A percentile compares a stretch with the other conserved stretches of the same genome.
Conservation (phyloP, 495 filamentous ascomycete species). For the Xylaria longipes region DNA sequence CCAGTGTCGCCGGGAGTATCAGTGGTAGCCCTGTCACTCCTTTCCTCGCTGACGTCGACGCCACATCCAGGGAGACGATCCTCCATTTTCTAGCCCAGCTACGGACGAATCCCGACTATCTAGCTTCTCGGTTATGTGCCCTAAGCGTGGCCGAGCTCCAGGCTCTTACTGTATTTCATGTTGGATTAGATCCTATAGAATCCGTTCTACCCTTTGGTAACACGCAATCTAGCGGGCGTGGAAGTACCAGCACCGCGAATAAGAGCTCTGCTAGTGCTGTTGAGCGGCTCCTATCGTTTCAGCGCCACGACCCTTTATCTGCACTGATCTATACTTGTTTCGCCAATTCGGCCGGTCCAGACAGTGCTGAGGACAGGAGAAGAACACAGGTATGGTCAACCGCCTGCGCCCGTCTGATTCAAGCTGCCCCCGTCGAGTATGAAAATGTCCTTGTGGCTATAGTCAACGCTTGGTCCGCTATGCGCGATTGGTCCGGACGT, state of each 20-base stretch:
- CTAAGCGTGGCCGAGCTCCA: constrained; percentile 76
- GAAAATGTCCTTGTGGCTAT: constrained; percentile 73
- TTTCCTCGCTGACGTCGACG: constrained; percentile 82
- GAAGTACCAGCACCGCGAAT: constrained; percentile 49
- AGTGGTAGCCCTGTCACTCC: constrained; percentile 62
- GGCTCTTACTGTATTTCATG: constrained; percentile 74
- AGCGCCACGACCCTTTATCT: constrained; percentile 86
- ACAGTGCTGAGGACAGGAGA: constrained; percentile 74
- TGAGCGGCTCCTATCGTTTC: constrained; percentile 78
- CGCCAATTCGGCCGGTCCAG: constrained; percentile 80
- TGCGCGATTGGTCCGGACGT: constrained; percentile 87
- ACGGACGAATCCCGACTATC: constrained; percentile 82
- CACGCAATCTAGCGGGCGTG: constrained; percentile 63
- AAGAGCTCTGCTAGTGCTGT: constrained; percentile 62
- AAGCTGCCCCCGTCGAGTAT: constrained; percentile 48
- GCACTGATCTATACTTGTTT: constrained; percentile 87
- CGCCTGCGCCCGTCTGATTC: constrained; percentile 80
- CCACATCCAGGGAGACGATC: constrained; percentile 74
- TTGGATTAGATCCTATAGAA: constrained; percentile 77
- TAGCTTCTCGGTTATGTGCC: constrained; percentile 78
- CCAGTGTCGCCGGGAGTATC: constrained; percentile 42
- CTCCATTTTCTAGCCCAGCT: constrained; percentile 81
- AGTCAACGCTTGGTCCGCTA: constrained; percentile 83
- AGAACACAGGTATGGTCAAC: constrained; percentile 87
- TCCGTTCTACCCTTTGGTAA: constrained; percentile 76